Base-by-base conservation (phyloP, 2,329 filamentous ascomycete genomes). In the Aspergillaceae sp. region DNA sequence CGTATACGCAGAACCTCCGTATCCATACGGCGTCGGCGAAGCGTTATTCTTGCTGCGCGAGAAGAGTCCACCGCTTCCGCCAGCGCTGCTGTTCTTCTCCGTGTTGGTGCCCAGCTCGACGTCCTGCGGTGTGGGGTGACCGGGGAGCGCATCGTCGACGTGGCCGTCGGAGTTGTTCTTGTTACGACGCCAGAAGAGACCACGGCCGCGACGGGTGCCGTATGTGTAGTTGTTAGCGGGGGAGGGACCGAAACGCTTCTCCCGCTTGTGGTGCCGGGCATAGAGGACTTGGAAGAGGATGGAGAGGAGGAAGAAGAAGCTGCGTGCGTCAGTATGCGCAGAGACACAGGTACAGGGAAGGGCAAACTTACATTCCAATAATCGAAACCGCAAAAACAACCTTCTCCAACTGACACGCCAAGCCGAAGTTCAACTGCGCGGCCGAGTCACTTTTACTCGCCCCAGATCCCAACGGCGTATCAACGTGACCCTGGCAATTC, bases 331-430 rank as follows among this genome's bases (percentile, higher is more conserved):
- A 47, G 28, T 28, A 45, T 51, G 41, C 33, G 11, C 5, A 38
- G 29, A 48, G 44, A 34, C 29, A 41, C 29, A 29, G 26, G 4
- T n/a, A 26, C 34, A 9, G 6, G 32, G 4, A 32, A 11, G 10
- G 26, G 11, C 7, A 9, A 30, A 72, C 75, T 71, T 73, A 89
- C 82, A 86, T 81, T 59, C 77, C 85, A 47, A 89, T 78, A 49
- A 96, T 85, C 29, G 89, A 73, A 10, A 92, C 82, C 3, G 86
- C 85, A 53, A 96, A 83, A 49, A 75, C 78, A 40, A 83, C 88
- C 42, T 82, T 87, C 68, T 94, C 80, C 55, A 95, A 72, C 48
- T 75, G 75, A 72, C 90, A 96, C 1, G 84, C 81, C 49, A 79
- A 78, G n/a, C 68, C 66, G 40, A 77, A 68, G 29, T 62, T 70